These are phyloP conservation scores for Macrophomina pseudophaseolina DNA, from an alignment of 2,329 filamentous ascomycete genomes.

Conservation along the genomic window DNA sequence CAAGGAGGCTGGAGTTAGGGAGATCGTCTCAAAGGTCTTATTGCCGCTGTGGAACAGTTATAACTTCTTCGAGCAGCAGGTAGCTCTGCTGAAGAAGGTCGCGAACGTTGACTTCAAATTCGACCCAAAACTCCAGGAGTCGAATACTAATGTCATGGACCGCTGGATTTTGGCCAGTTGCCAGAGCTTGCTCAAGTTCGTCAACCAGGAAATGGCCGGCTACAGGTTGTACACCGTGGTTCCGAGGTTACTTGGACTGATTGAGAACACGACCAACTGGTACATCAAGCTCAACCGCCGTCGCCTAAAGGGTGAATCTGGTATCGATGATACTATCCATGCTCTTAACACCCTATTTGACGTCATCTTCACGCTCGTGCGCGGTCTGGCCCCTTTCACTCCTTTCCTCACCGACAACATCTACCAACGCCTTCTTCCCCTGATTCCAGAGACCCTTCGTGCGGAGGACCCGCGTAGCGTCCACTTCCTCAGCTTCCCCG, in stretches of 20 bases:
- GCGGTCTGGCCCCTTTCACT: slow-evolving; percentile 90
- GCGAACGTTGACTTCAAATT: slow-evolving; percentile 78
- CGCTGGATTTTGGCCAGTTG: slow-evolving; percentile 92
- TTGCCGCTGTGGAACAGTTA: slow-evolving; percentile 95
- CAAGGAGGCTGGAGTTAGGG: slow-evolving; percentile 90
- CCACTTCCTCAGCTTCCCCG: slow-evolving; percentile 90
- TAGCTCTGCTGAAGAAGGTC: slow-evolving; percentile 83
- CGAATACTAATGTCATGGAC: slow-evolving; percentile 92
- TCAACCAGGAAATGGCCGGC: slow-evolving; percentile 89
- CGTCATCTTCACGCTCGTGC: slow-evolving; percentile 85
- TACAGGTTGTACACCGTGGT: slow-evolving; percentile 82
- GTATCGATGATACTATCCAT: slow-evolving; percentile 82
- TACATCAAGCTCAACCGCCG: slow-evolving; percentile 95
- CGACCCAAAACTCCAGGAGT: slow-evolving; percentile 74
- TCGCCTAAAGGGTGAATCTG: slow-evolving; percentile 87
- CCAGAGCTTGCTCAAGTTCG: slow-evolving; percentile 87
- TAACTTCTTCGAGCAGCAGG: slow-evolving; percentile 93
- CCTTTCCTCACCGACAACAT: slow-evolving; percentile 96
- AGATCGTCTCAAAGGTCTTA: slow-evolving; percentile 90
- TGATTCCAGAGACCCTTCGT: slow-evolving; percentile 74
- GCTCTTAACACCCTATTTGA: slow-evolving; percentile 95
- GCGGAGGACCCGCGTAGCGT: slow-evolving; percentile 81
- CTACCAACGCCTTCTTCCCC: slow-evolving; percentile 79
- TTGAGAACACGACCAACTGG: slow-evolving; percentile 98
- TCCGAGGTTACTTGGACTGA: slow-evolving; percentile 78